Evolutionary conservation across 371 early-diverging fungal species (phyloP).

Genomic region (Rhizomucor miehei): DNA sequence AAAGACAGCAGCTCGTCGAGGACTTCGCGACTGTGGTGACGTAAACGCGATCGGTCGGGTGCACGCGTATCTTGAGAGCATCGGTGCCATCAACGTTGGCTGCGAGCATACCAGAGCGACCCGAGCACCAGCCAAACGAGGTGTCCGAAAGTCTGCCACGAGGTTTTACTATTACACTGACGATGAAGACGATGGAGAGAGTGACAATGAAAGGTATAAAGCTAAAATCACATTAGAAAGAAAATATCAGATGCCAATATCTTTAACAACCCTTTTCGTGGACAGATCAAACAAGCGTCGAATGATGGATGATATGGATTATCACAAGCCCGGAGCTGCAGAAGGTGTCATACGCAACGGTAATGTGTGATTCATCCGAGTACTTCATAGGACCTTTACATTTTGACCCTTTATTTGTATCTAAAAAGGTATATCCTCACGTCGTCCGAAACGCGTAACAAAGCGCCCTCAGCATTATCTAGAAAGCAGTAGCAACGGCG

Average conservation of each 20-base stretch:
- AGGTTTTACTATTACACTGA: neutral
- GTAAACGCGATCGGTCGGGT: constrained; percentile 91
- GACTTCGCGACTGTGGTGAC: constrained; percentile 71
- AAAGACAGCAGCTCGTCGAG: constrained; percentile 55
- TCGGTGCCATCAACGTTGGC: constrained; percentile 76
- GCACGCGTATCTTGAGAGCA: constrained; percentile 76
- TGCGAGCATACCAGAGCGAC: constrained; percentile 1
- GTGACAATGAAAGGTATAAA: constrained; percentile 2
- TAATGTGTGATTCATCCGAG: no score
- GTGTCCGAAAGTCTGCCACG: neutral
- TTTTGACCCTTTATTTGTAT: no score
- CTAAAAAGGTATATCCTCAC: no score
- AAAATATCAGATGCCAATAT: no score
- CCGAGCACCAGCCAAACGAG: neutral
- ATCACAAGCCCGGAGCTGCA: no score
- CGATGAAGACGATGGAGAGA: constrained; percentile 5
- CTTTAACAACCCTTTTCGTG: no score
- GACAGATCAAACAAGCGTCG: constrained; percentile 8
- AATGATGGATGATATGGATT: neutral
- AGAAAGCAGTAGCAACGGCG: constrained; percentile 27
- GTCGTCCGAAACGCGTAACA: constrained; percentile 28
- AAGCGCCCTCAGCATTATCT: constrained; percentile 35
- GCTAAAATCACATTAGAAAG: neutral
- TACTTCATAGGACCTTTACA: no score
- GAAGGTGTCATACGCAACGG: no score